Evolutionary conservation across 2,329 filamentous ascomycete genomes (phyloP), one percentile per base, ranked within the genome.

Genomic region (Microdochium paspali): DNA sequence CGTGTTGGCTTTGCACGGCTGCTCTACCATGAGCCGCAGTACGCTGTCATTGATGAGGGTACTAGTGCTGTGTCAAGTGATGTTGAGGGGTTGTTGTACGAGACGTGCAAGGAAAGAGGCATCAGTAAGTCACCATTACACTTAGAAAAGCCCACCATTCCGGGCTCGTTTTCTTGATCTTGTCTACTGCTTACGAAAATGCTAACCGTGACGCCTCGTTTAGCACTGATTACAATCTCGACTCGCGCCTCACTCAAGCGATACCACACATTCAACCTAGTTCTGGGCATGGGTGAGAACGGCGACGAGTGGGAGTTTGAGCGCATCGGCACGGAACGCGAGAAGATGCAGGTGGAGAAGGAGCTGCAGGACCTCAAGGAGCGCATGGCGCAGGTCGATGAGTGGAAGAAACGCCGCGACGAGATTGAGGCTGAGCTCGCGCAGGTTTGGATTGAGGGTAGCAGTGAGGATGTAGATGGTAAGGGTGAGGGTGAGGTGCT

Each of bases 21-120:
- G 45, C 71, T 97, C 35, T 98, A 98, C 61, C 93, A 98, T 61
- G 91, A 97, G 68, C 93, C 93, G 15, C 77, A 85, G 50, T 98
- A 95, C 62, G 93, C 90, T 2, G 89, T 98, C 58, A 82, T 98
- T 49, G 93, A 98, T 53, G 93, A 98, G 66, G 91, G 90, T 7
- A 98, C 93, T 0, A 94, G 87, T 50, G 93, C 93, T 1, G 93
- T 97, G 2, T 93, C 86, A 4, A 90, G 84, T 40, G 93, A 98
- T 58, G 93, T 98, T 2, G 93, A 98, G 62, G 93, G 93, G 1
- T 63, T 97, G 21, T 66, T 98, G 32, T 98, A 98, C 60, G 90
- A 98, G 69, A 85, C 80, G 20, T 90, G 88, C 58, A 98, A 98
- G 67, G 86, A 90, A 51, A 86, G 84, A 60, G 91, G 91, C 0